Base-by-base conservation (phyloP, 495 filamentous ascomycete genomes). In the Margaritispora aquatica region DNA sequence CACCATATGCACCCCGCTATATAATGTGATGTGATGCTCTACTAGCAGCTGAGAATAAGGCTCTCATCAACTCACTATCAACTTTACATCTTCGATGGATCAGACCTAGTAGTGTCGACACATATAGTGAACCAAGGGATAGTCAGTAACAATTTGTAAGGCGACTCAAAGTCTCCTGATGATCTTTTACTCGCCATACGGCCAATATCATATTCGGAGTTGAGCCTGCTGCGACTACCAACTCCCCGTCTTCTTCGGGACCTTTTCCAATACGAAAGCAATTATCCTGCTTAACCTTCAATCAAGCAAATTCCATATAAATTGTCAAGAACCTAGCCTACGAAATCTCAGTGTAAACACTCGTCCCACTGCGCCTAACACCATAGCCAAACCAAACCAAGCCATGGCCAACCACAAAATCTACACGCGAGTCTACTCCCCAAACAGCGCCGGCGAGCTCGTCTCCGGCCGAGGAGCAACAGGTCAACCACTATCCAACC, bases 281-380 rank as follows among this genome's bases (percentile, higher is more conserved):
- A 50, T 34, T 26, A 51, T 58, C 55, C 26, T 51, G 55, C n/a
- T n/a, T 59, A 59, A 48, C 52, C 57, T 29, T 59, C 49, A 59
- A 59, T 59, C 49, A 48, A 59, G 57, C 49, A 59, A 8, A 29
- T 59, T 59, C n/a, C n/a, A n/a, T n/a, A n/a, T n/a, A n/a, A n/a
- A n/a, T 27, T 58, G 56, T 53, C 48, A 48, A 53, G 52, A 27
- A 29, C 57, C 47, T 48, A 7, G 47, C n/a, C n/a, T 31, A 44
- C 26, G 46, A 31, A 51, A 27, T 27, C 46, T 29, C 29, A 59
- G 57, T 21, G 44, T 56, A 22, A 19, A 56, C 47, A 44, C 36
- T 48, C 23, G 20, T 56, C 47, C 34, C 47, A 22, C 8, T 56
- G 22, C 38, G 54, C 54, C 36, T 48, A 5, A 7, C 29, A 34